These are phyloP conservation scores for Calonectria pseudoturangicola DNA, from an alignment of 2,329 filamentous ascomycete genomes.

Conservation along the genomic window DNA sequence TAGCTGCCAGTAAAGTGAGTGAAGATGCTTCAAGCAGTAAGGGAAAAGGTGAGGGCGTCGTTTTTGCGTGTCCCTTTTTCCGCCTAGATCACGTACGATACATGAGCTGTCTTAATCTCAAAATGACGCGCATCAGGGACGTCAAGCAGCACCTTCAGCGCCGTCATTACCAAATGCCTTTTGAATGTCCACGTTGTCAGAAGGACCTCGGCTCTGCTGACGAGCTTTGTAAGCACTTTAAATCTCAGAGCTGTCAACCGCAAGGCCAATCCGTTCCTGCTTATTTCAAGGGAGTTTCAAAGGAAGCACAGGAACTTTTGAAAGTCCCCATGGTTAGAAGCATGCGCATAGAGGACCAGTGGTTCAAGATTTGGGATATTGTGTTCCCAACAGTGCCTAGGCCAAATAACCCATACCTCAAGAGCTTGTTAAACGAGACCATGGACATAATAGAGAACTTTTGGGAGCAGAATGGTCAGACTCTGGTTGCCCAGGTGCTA, in stretches of 20 bases:
- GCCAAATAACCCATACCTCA: background rate
- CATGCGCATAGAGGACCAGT: background rate
- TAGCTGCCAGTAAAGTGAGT: background rate
- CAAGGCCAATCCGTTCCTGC: background rate
- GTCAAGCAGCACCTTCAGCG: constrained; percentile 13
- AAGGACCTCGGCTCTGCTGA: background rate
- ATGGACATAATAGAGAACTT: constrained; percentile 16
- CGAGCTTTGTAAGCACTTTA: background rate
- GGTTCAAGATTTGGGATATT: background rate
- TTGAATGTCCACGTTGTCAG: background rate
- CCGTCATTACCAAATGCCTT: background rate
- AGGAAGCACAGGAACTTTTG: background rate
- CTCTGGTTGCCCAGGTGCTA: background rate
- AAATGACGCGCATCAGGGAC: constrained; percentile 14
- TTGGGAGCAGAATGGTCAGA: background rate
- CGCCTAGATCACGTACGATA: constrained; percentile 1
- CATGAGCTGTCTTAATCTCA: constrained; percentile 13
- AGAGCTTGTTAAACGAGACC: background rate
- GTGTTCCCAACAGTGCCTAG: background rate
- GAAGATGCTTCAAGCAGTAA: background rate
- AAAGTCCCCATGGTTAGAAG: constrained; percentile 1
- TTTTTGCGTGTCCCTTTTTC: constrained; percentile 12
- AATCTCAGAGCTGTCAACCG: background rate
- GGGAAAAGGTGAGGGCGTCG: background rate
- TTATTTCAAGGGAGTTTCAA: background rate